Evolutionary conservation across 2,329 filamentous ascomycete species (phyloP).

Genomic region (Nakataea oryzae): DNA sequence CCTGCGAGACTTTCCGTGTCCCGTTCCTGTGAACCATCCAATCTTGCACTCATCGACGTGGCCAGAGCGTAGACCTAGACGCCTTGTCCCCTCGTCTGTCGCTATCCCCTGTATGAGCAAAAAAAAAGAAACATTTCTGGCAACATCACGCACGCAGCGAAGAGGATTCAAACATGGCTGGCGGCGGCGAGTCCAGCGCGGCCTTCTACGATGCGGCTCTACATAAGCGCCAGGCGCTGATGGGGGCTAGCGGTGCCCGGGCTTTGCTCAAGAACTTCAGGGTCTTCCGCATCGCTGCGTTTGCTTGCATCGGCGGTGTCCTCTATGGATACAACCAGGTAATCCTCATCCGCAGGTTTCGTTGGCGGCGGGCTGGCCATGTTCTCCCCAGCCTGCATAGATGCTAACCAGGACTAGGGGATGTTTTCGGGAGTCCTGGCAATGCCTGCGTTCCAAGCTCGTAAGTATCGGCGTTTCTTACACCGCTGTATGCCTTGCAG

Average conservation of each 20-base stretch:
- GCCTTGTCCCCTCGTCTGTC: too few species aligned
- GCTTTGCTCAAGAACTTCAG: conserved; percentile 48
- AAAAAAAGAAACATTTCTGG: background rate
- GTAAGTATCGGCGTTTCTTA: conserved; percentile 20
- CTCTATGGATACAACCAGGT: conserved; percentile 61
- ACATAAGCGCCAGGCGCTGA: conserved; percentile 38
- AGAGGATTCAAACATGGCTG: conserved; percentile 22
- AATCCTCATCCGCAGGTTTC: background rate
- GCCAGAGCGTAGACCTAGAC: too few species aligned
- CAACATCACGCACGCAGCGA: background rate
- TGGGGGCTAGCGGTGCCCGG: conserved; percentile 38
- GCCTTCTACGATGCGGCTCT: conserved; percentile 40
- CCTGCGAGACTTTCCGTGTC: background rate
- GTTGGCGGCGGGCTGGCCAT: background rate
- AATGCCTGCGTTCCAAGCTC: conserved; percentile 41
- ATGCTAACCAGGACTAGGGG: conserved; percentile 25
- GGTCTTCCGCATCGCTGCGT: conserved; percentile 49
- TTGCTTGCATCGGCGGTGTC: conserved; percentile 52
- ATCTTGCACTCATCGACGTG: background rate
- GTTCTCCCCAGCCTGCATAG: too few species aligned
- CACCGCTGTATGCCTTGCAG: background rate
- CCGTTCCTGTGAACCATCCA: background rate
- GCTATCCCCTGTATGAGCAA: background rate
- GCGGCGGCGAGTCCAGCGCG: conserved; percentile 22
- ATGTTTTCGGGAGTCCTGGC: conserved; percentile 62